A percentile compares a stretch with the other conserved stretches of the same genome.
Conservation (phyloP, 139 green algal genomes). For the Edaphochlamys debaryana region DNA sequence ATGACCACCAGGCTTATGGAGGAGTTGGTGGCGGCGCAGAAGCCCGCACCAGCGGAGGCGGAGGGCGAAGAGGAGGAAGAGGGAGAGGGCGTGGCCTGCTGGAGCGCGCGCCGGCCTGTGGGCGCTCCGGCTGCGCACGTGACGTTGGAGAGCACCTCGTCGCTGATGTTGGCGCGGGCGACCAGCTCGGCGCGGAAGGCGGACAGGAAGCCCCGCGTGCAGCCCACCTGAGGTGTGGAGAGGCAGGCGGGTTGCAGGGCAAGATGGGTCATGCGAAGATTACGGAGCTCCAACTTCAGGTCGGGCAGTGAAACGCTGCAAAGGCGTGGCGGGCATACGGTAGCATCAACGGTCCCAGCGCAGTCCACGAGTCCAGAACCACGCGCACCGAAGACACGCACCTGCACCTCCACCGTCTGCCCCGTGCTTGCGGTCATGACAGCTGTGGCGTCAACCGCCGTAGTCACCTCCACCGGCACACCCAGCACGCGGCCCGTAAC, state of each 20-base stretch:
- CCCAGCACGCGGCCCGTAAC: neutral
- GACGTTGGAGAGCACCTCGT: neutral
- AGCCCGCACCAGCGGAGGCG: too few relatives aligned
- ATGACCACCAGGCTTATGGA: neutral
- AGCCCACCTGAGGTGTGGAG: neutral
- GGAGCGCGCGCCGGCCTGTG: too few relatives aligned
- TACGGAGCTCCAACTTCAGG: too few relatives aligned
- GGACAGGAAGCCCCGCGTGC: neutral
- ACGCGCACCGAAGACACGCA: too few relatives aligned
- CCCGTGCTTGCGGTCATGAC: neutral
- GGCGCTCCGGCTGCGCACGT: neutral
- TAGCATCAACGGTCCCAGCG: too few relatives aligned
- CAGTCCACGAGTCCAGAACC: too few relatives aligned
- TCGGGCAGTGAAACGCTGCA: too few relatives aligned
- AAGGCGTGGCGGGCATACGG: too few relatives aligned
- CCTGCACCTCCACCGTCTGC: neutral
- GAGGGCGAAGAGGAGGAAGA: too few relatives aligned
- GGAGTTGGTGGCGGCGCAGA: neutral
- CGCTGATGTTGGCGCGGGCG: neutral
- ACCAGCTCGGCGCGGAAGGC: neutral
- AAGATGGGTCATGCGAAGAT: too few relatives aligned
- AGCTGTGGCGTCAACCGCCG: neutral
- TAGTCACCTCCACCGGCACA: conserved; percentile 6
- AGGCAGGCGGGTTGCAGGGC: too few relatives aligned
- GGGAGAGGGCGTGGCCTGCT: too few relatives aligned